These are phyloP conservation scores for Scheffersomyces cryptocercus DNA, from an alignment of 1,139 yeast species.

Conservation along the genomic window DNA sequence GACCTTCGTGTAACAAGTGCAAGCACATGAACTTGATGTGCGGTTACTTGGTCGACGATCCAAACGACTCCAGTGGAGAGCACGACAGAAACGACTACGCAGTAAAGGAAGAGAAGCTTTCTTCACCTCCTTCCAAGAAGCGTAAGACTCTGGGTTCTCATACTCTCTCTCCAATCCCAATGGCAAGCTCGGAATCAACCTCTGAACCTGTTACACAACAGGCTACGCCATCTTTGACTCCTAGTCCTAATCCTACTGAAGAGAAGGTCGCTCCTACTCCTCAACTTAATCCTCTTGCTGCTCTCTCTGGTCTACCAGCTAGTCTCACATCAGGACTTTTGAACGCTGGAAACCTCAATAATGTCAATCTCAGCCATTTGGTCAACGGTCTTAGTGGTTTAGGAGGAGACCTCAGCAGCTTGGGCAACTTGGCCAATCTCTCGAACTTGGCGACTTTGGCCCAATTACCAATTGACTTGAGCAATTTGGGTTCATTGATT, in stretches of 20 bases:
- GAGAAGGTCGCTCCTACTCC: background rate
- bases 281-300: background rate
- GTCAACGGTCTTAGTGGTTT: slow-evolving; percentile 44
- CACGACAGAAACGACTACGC: slow-evolving; percentile 10
- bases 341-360: slow-evolving; percentile 48
- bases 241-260: slow-evolving; percentile 9
- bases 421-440: slow-evolving; percentile 43
- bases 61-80: slow-evolving; percentile 19
- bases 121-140: slow-evolving; percentile 4
- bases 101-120: slow-evolving; percentile 1
- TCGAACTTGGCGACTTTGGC: slow-evolving; percentile 47
- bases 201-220: slow-evolving; percentile 10
- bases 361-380: slow-evolving; percentile 45
- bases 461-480: slow-evolving; percentile 44
- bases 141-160: slow-evolving; percentile 3
- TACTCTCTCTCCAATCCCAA: background rate
- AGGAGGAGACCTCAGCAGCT: slow-evolving; percentile 32
- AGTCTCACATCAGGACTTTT: slow-evolving; percentile 18
- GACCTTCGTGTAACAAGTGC: slow-evolving; percentile 81
- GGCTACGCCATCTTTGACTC: slow-evolving; percentile 14
- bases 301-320: slow-evolving; percentile 1
- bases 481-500: slow-evolving; percentile 34
- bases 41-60: slow-evolving; percentile 40
- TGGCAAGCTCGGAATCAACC: background rate
- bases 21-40: slow-evolving; percentile 75